A percentile compares a stretch with the other conserved stretches of the same genome.
Conservation (phyloP, 2,329 filamentous ascomycete genomes). For the Exophiala calicioides region DNA sequence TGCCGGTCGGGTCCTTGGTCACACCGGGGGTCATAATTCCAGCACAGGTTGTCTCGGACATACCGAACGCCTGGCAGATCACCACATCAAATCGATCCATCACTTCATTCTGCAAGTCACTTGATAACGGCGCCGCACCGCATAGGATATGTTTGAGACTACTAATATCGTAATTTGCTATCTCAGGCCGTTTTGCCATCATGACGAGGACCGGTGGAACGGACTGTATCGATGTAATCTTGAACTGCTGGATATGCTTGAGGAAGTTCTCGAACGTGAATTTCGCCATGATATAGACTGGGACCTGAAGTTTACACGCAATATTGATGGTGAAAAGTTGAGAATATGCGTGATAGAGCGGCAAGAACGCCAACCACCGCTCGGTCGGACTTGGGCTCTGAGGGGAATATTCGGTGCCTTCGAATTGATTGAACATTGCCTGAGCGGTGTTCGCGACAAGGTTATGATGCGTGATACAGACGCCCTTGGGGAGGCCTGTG, state of each 20-base stretch:
- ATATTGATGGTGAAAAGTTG: conserved; percentile 54
- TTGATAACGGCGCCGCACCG: conserved; percentile 60
- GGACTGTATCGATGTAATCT: conserved; percentile 57
- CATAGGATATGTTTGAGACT: conserved; percentile 54
- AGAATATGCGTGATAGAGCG: conserved; percentile 50
- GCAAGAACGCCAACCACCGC: conserved; percentile 50
- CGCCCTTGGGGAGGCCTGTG: conserved; percentile 55
- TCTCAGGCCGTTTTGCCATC: conserved; percentile 58
- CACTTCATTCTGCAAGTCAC: conserved; percentile 56
- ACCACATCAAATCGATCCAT: conserved; percentile 53
- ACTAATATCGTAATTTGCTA: conserved; percentile 58
- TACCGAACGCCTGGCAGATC: conserved; percentile 55
- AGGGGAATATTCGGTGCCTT: conserved; percentile 58
- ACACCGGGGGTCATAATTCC: conserved; percentile 38
- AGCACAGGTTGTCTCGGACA: conserved; percentile 57
- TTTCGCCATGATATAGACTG: conserved; percentile 63
- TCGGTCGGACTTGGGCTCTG: conserved; percentile 48
- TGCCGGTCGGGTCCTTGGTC: conserved; percentile 50
- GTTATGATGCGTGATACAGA: conserved; percentile 53
- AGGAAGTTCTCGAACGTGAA: conserved; percentile 62
- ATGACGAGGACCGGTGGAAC: conserved; percentile 63
- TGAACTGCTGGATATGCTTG: conserved; percentile 51
- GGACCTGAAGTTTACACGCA: conserved; percentile 63
- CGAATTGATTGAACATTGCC: conserved; percentile 64
- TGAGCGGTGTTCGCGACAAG: conserved; percentile 57